Base-by-base conservation (phyloP, 192 early-diverging fungal genomes). In the Gonapodya sp. region DNA sequence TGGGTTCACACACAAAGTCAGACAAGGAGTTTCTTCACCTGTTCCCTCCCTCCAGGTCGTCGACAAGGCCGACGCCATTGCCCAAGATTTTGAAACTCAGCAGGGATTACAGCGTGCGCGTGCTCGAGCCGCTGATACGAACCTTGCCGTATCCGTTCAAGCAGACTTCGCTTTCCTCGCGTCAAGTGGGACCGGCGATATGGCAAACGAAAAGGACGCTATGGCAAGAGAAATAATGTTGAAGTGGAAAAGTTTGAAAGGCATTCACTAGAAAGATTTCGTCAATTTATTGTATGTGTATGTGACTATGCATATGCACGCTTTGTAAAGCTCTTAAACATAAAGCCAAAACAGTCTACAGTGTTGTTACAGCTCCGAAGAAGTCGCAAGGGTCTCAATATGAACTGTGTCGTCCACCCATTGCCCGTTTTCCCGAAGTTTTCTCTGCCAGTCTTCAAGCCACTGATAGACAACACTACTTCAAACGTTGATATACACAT, bases 71-170 rank as follows among this genome's bases (percentile, higher is more conserved):
- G 91, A 89, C 46, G 80, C 78, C 1, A 87, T 93, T 73, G 95
- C 96, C 0, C 88, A 90, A 1, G 80, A 91, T 35, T 97, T 97
- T 84, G 96, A 98, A 81, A 78, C 84, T 36, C 80, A 84, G 32
- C 86, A 90, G 73, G 83, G 83, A 18, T 8, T 35, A 36, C 77
- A 35, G 36, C 36, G 35, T 34, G 34, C 35, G 30, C 75, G 31
- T 24, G 34, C 79, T 14, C 46, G 35, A 1, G 34, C 16, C 32
- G 34, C 8, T 18, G 31, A 37, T 16, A 46, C 80, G 31, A 82
- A 31, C 16, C 31, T 84, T 0, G 80, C 82, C 74, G 80, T 84
- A 80, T 79, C 84, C 0, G 34, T 72, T 1, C 82, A 81, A 18
- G 84, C 84, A 18, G 84, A 84, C 64, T 84, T 84, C 79, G 84